A percentile compares a stretch with the other conserved stretches of the same genome.
phyloP scores from a whole-genome alignment of 345 rosid genomes.

The Gossypium stocksii region DNA sequence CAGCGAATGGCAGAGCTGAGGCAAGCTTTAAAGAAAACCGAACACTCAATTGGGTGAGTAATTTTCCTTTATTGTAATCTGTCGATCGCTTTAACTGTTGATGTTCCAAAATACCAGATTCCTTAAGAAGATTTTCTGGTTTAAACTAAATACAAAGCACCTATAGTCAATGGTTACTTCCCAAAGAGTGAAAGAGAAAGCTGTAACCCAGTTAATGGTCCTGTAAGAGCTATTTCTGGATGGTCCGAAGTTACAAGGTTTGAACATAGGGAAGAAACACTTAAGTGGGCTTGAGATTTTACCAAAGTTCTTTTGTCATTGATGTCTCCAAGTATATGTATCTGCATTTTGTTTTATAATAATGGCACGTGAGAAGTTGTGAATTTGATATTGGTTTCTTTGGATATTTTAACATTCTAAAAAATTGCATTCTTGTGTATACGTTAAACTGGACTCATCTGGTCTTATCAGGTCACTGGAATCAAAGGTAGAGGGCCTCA shows the following conservation, averaged over 20 bases:
- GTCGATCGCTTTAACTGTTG: not conserved
- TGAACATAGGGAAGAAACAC: not conserved
- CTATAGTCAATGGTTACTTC: too few relatives aligned
- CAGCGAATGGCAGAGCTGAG: conserved; percentile 68
- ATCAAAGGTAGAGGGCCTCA: conserved; percentile 61
- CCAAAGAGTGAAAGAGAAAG: too few relatives aligned
- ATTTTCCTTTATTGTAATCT: not conserved
- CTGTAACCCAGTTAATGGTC: not conserved
- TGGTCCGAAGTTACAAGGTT: not conserved
- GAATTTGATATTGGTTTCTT: conserved; percentile 1
- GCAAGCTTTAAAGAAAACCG: conserved; percentile 58
- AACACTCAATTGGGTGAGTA: conserved; percentile 76
- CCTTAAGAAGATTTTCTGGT: not conserved
- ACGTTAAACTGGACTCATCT: not conserved
- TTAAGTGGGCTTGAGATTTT: not conserved
- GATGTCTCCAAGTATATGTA: not conserved
- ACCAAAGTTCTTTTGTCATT: too few relatives aligned
- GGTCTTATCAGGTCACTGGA: conserved; percentile 55
- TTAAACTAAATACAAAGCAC: not conserved
- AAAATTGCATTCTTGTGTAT: not conserved
- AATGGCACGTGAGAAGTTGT: not conserved
- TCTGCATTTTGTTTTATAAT: not conserved
- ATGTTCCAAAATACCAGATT: not conserved
- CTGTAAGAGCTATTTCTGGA: too few relatives aligned
- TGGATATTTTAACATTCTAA: not conserved